Conservation (phyloP, 257 asterid species). For the Cynanchum wilfordii region DNA sequence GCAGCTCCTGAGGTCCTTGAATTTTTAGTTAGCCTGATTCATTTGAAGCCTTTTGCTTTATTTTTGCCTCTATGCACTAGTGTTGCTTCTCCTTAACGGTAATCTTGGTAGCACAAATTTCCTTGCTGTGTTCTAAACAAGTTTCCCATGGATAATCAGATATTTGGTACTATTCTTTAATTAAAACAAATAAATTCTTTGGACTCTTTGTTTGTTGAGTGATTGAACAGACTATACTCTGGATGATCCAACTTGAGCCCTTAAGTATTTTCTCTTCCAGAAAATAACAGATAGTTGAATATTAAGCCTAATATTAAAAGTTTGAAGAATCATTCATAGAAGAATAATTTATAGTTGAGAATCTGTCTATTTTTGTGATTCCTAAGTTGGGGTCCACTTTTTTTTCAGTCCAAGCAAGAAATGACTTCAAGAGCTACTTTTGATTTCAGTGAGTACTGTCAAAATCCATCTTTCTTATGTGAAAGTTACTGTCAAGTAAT, state of each 20-base stretch:
- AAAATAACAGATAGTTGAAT: background rate
- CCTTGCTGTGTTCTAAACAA: background rate
- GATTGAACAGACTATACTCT: background rate
- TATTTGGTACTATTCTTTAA: background rate
- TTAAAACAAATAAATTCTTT: background rate
- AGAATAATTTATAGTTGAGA: background rate
- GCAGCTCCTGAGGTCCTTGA: slow-evolving; percentile 66
- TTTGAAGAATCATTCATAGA: background rate
- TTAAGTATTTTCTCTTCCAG: background rate
- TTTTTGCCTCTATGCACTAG: background rate
- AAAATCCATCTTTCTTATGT: background rate
- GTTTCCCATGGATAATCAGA: background rate
- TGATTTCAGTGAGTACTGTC: background rate
- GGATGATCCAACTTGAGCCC: background rate
- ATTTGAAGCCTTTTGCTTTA: slow-evolving; percentile 7
- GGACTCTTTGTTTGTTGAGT: background rate
- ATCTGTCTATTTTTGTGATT: background rate
- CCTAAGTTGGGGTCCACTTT: background rate
- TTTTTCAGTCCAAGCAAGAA: background rate
- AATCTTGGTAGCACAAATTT: background rate
- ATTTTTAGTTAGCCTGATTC: slow-evolving; percentile 14
- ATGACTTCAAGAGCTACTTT: background rate
- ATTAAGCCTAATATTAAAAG: background rate
- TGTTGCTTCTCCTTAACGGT: background rate
- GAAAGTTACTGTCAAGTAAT: background rate